A percentile compares a stretch with the other conserved stretches of the same genome.
Evolutionary conservation across 2,329 filamentous ascomycete species (phyloP).

Genomic region (Colletotrichum agaves): DNA sequence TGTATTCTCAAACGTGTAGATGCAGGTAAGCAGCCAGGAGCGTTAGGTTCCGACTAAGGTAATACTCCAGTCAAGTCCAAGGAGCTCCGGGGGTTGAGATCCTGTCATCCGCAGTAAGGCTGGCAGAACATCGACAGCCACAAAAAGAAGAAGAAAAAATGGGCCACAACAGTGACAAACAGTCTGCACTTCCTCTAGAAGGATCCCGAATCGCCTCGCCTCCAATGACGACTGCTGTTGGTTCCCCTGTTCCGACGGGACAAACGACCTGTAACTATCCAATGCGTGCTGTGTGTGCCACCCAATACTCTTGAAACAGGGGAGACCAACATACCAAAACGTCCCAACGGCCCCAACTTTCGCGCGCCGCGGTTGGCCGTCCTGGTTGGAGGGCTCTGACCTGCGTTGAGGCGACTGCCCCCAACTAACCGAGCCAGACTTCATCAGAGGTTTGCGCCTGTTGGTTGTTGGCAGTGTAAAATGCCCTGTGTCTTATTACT

Average conservation of each 20-base stretch:
- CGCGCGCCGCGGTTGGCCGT: constrained; percentile 21
- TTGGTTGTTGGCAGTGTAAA: too few species aligned
- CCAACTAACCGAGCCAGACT: background rate
- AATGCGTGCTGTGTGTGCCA: background rate
- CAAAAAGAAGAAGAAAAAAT: background rate
- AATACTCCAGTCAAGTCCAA: constrained; percentile 7
- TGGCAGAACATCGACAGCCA: background rate
- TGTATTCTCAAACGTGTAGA: constrained; percentile 1
- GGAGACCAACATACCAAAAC: constrained; percentile 13
- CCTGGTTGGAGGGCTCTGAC: constrained; percentile 27
- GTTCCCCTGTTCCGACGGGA: background rate
- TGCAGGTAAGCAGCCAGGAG: constrained; percentile 17
- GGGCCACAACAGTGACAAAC: background rate
- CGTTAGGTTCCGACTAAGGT: background rate
- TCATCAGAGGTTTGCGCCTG: too few species aligned
- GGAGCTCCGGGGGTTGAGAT: constrained; percentile 14
- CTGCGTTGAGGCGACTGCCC: background rate
- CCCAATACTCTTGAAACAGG: constrained; percentile 36
- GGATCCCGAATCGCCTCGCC: too few species aligned
- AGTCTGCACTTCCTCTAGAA: background rate
- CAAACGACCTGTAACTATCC: background rate
- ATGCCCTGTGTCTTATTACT: too few species aligned
- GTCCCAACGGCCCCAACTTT: background rate
- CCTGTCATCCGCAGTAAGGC: constrained; percentile 28
- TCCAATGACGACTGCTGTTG: too few species aligned